phyloP scores from a whole-genome alignment of 176 grass and related monocot genomes.

The Avena sativa region DNA sequence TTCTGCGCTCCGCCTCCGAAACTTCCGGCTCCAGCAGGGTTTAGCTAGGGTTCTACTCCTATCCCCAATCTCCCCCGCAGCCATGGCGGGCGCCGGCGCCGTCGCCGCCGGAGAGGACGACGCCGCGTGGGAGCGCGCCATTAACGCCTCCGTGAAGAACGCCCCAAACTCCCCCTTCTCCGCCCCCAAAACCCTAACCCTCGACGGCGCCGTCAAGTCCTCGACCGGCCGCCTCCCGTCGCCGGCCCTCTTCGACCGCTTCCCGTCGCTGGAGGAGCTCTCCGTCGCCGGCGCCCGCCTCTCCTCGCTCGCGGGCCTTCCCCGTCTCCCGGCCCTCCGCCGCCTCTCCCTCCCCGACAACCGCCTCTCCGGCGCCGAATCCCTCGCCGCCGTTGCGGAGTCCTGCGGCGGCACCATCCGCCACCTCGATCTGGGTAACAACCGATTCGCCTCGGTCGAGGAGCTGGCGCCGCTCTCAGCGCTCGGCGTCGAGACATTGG shows the following conservation, averaged over 20 bases:
- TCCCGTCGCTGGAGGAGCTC: constrained; percentile 56
- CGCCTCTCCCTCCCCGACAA: constrained; percentile 78
- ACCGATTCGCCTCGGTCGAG: constrained; percentile 56
- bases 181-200: constrained; percentile 55
- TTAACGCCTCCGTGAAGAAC: constrained; percentile 45
- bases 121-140: constrained; percentile 62
- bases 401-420: constrained; percentile 56
- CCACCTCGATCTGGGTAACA: constrained; percentile 72
- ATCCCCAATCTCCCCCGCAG: not conserved
- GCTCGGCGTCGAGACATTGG: constrained; percentile 50
- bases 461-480: constrained; percentile 57
- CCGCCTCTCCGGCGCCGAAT: constrained; percentile 54
- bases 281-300: constrained; percentile 63
- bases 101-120: constrained; percentile 39
- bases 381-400: constrained; percentile 49
- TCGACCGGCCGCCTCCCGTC: constrained; percentile 60
- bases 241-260: constrained; percentile 46
- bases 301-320: constrained; percentile 57
- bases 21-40: constrained; percentile 36
- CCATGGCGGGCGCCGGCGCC: constrained; percentile 34
- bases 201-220: constrained; percentile 71
- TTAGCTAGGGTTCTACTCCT: constrained; percentile 52
- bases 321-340: constrained; percentile 63
- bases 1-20: not conserved
- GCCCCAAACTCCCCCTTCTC: constrained; percentile 4